Evolutionary conservation across 2,329 filamentous ascomycete species (phyloP).

Genomic region (Aureobasidium namibiae): DNA sequence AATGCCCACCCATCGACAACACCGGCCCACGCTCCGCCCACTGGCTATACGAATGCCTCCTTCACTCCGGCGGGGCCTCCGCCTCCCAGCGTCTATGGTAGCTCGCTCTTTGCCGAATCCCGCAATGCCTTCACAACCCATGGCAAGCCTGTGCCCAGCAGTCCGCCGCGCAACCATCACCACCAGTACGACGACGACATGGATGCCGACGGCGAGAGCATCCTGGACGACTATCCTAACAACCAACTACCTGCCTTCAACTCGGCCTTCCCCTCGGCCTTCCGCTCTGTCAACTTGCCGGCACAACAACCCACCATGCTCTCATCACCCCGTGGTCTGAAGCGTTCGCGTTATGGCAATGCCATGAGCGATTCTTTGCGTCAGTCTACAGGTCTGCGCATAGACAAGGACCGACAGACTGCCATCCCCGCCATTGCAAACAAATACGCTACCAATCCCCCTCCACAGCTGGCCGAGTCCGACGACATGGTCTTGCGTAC

Average conservation of each 20-base stretch:
- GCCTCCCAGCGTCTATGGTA: conserved; percentile 28
- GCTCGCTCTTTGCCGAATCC: conserved; percentile 22
- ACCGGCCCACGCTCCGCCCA: conserved; percentile 27
- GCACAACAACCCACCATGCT: conserved; percentile 11
- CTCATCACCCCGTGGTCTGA: conserved; percentile 25
- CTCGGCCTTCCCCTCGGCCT: background rate
- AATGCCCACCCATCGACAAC: conserved; percentile 26
- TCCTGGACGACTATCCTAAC: background rate
- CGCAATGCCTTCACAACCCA: conserved; percentile 21
- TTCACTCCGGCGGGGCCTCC: conserved; percentile 29
- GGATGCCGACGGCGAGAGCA: conserved; percentile 22
- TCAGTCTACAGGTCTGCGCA: conserved; percentile 9
- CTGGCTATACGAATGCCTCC: conserved; percentile 24
- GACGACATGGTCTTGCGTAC: conserved; percentile 66
- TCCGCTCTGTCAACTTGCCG: background rate
- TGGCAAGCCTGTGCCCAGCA: conserved; percentile 27
- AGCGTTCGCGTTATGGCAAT: conserved; percentile 32
- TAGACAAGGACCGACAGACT: conserved; percentile 11
- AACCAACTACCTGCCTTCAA: background rate
- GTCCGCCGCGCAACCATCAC: conserved; percentile 21
- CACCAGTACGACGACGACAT: conserved; percentile 22
- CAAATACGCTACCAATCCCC: conserved; percentile 52
- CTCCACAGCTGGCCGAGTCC: conserved; percentile 57
- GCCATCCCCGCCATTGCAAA: conserved; percentile 61
- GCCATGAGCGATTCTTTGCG: conserved; percentile 14